These are phyloP conservation scores for Castanea mollissima DNA, from an alignment of 306 rosid species.

Conservation along the genomic window DNA sequence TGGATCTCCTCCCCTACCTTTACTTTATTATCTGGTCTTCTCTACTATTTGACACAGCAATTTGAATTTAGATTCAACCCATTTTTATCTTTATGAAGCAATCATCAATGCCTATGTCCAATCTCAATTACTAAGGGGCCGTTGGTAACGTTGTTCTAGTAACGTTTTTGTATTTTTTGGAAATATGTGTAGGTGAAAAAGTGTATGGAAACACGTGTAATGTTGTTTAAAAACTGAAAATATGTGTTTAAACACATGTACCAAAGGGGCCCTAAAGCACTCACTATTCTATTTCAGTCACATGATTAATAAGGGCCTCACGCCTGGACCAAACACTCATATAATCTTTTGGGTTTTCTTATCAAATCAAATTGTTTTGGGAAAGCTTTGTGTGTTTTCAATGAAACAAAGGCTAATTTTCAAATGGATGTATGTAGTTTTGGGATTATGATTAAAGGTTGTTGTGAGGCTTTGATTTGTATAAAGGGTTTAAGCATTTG, in stretches of 20 bases:
- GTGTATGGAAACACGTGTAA: too few species aligned
- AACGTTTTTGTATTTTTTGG: too few species aligned
- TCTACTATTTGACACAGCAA: conserved; percentile 41
- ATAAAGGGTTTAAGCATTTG: conserved; percentile 12
- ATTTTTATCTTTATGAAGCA: conserved; percentile 37
- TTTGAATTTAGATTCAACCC: conserved; percentile 16
- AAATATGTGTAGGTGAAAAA: too few species aligned
- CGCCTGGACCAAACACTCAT: conserved; percentile 48
- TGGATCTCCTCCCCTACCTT: conserved; percentile 34
- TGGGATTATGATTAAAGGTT: too few species aligned
- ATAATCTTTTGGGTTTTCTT: conserved; percentile 49
- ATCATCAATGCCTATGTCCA: conserved; percentile 52
- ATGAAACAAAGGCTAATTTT: conserved; percentile 32
- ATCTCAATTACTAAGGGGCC: conserved; percentile 31
- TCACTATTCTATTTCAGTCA: conserved; percentile 46
- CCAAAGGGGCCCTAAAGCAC: conserved; percentile 22
- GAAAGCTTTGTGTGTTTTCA: conserved; percentile 55
- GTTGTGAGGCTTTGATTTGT: too few species aligned
- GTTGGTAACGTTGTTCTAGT: too few species aligned
- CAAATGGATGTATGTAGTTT: conserved; percentile 39
- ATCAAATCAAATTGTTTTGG: conserved; percentile 41
- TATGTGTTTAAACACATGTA: too few species aligned
- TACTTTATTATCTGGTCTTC: conserved; percentile 41
- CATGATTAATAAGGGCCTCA: conserved; percentile 42
- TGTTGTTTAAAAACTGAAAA: too few species aligned